Conservation (phyloP, 1,139 yeast genomes). For the Pneumocystis wakefieldiae region DNA sequence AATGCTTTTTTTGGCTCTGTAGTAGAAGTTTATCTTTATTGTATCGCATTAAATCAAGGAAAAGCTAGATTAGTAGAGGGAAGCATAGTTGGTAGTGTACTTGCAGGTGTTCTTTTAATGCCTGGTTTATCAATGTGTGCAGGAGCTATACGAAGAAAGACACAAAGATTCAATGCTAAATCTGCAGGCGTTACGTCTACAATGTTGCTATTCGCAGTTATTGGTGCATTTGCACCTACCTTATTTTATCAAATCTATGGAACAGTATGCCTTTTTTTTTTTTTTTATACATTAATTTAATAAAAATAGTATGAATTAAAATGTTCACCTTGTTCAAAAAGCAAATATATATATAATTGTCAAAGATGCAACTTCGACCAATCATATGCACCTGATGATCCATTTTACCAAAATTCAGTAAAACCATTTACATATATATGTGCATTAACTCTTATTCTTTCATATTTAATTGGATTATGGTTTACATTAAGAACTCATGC, state of each 20-base stretch:
- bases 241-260: conserved; percentile 84
- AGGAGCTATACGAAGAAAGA: conserved; percentile 79
- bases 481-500: conserved; percentile 94
- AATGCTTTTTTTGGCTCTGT: conserved; percentile 94
- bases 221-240: conserved; percentile 89
- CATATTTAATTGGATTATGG: conserved; percentile 81
- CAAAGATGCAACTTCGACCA: conserved; percentile 66
- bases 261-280: conserved; percentile 22
- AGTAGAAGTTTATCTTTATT: conserved; percentile 81
- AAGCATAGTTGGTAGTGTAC: conserved; percentile 84
- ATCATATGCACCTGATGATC: conserved; percentile 48
- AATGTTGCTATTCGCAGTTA: conserved; percentile 78
- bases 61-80: conserved; percentile 92
- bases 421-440: conserved; percentile 74
- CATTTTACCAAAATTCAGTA: conserved; percentile 47
- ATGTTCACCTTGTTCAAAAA: conserved; percentile 37
- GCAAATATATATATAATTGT: conserved; percentile 29
- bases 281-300: not conserved
- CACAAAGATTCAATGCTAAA: conserved; percentile 88
- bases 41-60: conserved; percentile 74
- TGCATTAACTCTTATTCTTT: conserved; percentile 63
- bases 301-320: conserved; percentile 41
- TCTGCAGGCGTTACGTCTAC: conserved; percentile 97
- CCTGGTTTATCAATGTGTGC: conserved; percentile 97
- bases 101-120: conserved; percentile 78